phyloP scores from a whole-genome alignment of 2,329 filamentous ascomycete genomes.

The Fusarium fracticaudum region DNA sequence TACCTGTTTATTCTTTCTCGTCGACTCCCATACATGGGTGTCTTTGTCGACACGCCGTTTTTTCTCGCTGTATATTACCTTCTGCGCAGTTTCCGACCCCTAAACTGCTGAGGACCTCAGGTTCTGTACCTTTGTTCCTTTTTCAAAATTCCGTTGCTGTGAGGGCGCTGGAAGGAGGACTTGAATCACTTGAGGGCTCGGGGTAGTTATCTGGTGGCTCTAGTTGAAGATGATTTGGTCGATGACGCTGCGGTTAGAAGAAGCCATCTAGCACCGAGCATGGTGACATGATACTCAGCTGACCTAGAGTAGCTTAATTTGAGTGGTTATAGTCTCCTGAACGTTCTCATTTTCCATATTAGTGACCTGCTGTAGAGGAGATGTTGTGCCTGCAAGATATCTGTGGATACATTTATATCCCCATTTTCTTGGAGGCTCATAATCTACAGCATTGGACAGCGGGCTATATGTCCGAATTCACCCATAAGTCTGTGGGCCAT shows the following conservation, averaged over 20 bases:
- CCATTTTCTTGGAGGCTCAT: background rate
- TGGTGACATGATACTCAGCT: constrained; percentile 22
- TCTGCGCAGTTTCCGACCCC: constrained; percentile 42
- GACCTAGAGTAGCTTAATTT: constrained; percentile 36
- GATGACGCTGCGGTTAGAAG: constrained; percentile 6
- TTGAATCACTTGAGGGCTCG: background rate
- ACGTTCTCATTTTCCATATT: background rate
- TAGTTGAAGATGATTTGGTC: constrained; percentile 25
- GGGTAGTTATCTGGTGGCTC: constrained; percentile 12
- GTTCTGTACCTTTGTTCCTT: constrained; percentile 4
- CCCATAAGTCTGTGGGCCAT: background rate
- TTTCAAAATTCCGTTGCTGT: constrained; percentile 11
- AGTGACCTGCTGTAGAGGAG: constrained; percentile 1
- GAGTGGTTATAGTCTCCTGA: constrained; percentile 31
- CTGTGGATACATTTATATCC: background rate
- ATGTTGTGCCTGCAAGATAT: background rate
- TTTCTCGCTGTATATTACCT: constrained; percentile 46
- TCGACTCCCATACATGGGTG: constrained; percentile 23
- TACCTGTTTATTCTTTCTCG: constrained; percentile 44
- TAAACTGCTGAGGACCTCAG: constrained; percentile 36
- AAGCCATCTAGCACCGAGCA: constrained; percentile 21
- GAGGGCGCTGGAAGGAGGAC: background rate
- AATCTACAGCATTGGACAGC: background rate
- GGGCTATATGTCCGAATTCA: background rate
- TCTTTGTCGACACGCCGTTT: constrained; percentile 23